These are phyloP conservation scores for Wickerhamiella bombiphila DNA, from an alignment of 805 yeast genomes.

Conservation along the genomic window DNA sequence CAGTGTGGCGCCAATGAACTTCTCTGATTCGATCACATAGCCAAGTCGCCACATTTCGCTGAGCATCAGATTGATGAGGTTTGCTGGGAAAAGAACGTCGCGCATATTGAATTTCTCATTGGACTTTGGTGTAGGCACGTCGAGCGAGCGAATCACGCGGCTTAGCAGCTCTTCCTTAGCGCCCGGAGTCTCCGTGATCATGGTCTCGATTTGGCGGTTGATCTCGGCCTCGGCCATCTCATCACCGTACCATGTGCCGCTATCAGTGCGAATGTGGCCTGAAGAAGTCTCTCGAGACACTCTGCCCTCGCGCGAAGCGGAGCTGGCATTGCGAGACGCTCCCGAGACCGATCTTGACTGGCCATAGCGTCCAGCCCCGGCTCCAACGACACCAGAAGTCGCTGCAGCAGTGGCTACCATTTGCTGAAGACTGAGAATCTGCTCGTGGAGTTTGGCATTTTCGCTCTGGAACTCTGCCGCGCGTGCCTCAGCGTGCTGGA, in stretches of 20 bases:
- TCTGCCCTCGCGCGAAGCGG: no score
- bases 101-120: constrained; percentile 72
- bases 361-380: constrained; percentile 7
- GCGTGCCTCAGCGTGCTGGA: constrained; percentile 2
- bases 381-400: constrained; percentile 10
- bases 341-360: constrained; percentile 2
- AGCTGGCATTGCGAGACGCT: neutral
- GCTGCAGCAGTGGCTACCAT: constrained; percentile 16
- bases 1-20: constrained; percentile 76
- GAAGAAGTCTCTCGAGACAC: neutral
- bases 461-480: constrained; percentile 9
- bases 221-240: constrained; percentile 21
- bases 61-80: constrained; percentile 79
- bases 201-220: constrained; percentile 72
- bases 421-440: constrained; percentile 13
- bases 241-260: neutral
- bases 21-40: constrained; percentile 79
- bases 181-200: constrained; percentile 12
- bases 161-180: constrained; percentile 16
- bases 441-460: constrained; percentile 19
- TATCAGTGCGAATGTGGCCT: neutral
- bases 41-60: constrained; percentile 99
- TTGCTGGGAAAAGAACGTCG: constrained; percentile 90
- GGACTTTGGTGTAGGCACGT: constrained; percentile 73
- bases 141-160: constrained; percentile 56